Base-by-base conservation (phyloP, 2,329 filamentous ascomycete genomes). In the Teratosphaeria gauchensis region DNA sequence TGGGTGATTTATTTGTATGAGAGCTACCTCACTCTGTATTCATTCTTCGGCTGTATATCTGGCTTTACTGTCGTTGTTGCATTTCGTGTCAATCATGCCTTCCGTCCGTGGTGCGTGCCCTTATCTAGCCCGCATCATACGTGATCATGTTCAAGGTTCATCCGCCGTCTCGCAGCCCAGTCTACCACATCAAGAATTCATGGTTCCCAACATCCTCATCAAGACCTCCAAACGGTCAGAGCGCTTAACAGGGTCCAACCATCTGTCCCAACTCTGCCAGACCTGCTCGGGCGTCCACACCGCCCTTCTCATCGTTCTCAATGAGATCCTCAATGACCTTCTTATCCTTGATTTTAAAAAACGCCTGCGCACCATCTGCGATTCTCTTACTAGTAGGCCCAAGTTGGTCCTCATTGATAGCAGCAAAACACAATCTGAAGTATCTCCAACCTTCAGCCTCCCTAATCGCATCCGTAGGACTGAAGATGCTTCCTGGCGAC, bases 361-460 rank as follows among this genome's bases (percentile, higher is more conserved):
- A 96, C 28, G 78, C 80, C 60, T 84, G 80, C 21, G 90, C 80
- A 0, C 86, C 90, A 35, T 84, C 79, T 0, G 82, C 84, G 67
- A 95, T 85, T 30, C 86, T 75, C 68, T 82, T 75, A 6, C 83
- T 84, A 62, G 85, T 83, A 4, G 74, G 73, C 28, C 80, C 81
- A 4, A 96, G 77, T 48, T 87, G 82, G 46, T 87, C 84, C 57
- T 87, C 86, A n/a, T 82, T 78, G 73, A 91, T 87, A 1, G 91
- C 90, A 1, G 90, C 90, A 74, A 96, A 96, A 74, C 90, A 95
- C 38, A 96, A 69, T 14, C 92, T 78, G 71, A 85, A 85, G 71
- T 86, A 92, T 64, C 82, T 81, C 84, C 87, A 92, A 2, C 84
- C 87, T 51, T 82, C 77, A 58, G 78, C 74, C 4, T 77, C 74